Base-by-base conservation (phyloP, 495 filamentous ascomycete species). In the Rhizodiscina lignyota region DNA sequence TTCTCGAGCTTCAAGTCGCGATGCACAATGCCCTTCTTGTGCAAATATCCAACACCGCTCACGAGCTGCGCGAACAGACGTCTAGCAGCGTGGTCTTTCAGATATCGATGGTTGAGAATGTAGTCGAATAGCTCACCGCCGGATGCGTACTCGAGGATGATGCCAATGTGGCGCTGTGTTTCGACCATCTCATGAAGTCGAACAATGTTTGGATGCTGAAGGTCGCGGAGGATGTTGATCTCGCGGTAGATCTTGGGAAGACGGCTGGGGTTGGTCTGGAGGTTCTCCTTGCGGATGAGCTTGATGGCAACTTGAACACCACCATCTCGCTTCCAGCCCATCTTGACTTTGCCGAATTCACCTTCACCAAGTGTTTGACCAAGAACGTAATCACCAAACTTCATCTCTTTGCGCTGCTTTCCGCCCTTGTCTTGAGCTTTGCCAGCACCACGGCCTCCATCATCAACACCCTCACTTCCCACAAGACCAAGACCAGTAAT, bases 11-110 rank as follows among this genome's bases (percentile, higher is more conserved):
- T 99, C 35, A 99, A 63, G 60, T 99, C 89, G 48, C 89, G 78
- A 49, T 99, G 89, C 17, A 99, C 87, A 50, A 99, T 99, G 28
- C 89, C 89, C 55, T 96, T 99, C 57, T 94, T 96, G 58, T 99
- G 89, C 39, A 99, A 64, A 59, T 99, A 99, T 16, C 89, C 89
- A 18, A 99, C 89, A 15, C 89, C 89, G 6, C 89, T 96, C 2
- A 96, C 79, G 10, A 99, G 66, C 54, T 99, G 89, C 23, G 89
- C 89, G 57, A 99, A 99, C 17, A 99, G 59, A 34, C 86, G 71
- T 32, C 91, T 72, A 17, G 89, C 89, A 11, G 83, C 72, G 35
- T 81, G 70, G 57, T 99, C 89, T 52, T 94, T 94, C 26, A 99
- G 66, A 53, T 93, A 96, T 22, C 89, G 74, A 52, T 99, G 84